phyloP scores from a whole-genome alignment of 371 early-diverging fungal genomes.

The Mortierella sp. region DNA sequence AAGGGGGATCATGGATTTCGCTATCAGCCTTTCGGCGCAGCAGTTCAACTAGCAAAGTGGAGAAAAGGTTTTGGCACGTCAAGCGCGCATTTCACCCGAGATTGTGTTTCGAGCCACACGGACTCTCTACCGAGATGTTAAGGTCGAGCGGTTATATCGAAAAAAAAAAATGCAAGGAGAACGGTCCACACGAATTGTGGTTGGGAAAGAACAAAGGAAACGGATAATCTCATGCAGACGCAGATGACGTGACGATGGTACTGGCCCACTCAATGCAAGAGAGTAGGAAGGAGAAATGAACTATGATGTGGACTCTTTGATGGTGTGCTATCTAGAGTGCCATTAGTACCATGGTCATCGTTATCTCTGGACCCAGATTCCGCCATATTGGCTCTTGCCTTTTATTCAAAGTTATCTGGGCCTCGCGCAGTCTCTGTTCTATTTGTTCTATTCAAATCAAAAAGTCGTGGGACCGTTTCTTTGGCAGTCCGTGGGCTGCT shows the following conservation, averaged over 20 bases:
- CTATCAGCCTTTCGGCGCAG: not conserved
- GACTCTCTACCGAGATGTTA: slow-evolving; percentile 1
- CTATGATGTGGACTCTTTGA: not conserved
- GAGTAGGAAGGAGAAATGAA: not conserved
- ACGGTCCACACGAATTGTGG: not conserved
- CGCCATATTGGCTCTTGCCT: too few species aligned
- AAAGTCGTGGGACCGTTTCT: not conserved
- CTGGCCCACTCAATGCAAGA: not conserved
- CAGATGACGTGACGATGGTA: not conserved
- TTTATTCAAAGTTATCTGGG: too few species aligned
- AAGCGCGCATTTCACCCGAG: not conserved
- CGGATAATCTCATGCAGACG: not conserved
- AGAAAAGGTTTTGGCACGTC: not conserved
- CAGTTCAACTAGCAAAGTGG: not conserved
- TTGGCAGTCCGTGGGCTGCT: not conserved
- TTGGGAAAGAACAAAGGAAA: not conserved
- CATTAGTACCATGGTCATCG: not conserved
- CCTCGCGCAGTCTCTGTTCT: not conserved
- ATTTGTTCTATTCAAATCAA: not conserved
- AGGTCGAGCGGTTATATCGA: not conserved
- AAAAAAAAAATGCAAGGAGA: not conserved
- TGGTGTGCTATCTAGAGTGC: not conserved
- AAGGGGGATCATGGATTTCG: not conserved
- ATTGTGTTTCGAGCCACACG: not conserved
- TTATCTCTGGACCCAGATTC: not conserved